These are phyloP conservation scores for Eremochloa ophiuroides DNA, from an alignment of 176 grass and related monocot genomes.

Conservation along the genomic window DNA sequence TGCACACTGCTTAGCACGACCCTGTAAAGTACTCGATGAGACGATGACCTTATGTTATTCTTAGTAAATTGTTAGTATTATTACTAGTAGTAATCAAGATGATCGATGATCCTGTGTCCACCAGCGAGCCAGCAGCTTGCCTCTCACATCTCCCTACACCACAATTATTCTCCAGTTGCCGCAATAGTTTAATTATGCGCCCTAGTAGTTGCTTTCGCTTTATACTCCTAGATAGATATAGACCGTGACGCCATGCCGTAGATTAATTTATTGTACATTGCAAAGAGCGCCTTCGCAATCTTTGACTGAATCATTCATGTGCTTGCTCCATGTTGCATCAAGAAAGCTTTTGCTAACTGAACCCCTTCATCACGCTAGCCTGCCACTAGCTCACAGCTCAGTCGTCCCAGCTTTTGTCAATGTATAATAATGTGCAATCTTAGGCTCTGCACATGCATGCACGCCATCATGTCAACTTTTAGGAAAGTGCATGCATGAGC, in stretches of 20 bases:
- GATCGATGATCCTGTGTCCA: neutral
- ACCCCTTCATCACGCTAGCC: neutral
- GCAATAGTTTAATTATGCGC: neutral
- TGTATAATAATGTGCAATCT: neutral
- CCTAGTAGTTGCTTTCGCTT: neutral
- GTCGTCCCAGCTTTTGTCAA: neutral
- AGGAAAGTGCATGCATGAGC: too few relatives aligned
- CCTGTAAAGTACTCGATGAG: neutral
- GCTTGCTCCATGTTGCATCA: neutral
- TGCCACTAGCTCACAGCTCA: neutral
- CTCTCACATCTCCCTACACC: conserved; percentile 1
- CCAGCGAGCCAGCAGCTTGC: neutral
- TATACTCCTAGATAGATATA: too few relatives aligned
- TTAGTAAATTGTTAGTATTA: too few relatives aligned
- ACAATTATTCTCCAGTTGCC: conserved; percentile 13
- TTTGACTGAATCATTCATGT: conserved; percentile 34
- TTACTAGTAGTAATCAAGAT: neutral
- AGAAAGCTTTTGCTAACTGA: conserved; percentile 21
- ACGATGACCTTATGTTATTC: neutral
- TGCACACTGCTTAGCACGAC: neutral
- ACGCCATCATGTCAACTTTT: conserved; percentile 12
- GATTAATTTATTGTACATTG: neutral
- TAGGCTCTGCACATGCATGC: neutral
- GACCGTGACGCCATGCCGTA: conserved; percentile 10
- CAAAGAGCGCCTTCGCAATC: neutral